A percentile compares a stretch with the other conserved stretches of the same genome.
phyloP scores from a whole-genome alignment of 1,284 basidiomycete genomes.

The Tylopilus orsonianus region DNA sequence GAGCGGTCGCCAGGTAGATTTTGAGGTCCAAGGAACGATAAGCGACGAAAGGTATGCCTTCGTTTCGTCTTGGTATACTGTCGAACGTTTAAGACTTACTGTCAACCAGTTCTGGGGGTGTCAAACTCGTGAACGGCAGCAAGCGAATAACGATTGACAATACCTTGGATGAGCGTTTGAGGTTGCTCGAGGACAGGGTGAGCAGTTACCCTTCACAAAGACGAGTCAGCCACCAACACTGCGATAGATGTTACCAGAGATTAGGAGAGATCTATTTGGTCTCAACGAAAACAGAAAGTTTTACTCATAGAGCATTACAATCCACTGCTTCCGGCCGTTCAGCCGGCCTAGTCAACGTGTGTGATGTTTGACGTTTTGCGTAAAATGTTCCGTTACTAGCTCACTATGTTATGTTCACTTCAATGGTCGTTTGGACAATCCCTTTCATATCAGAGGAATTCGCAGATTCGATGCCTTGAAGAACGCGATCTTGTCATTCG shows the following conservation, averaged over 20 bases:
- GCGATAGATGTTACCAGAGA: slow-evolving; percentile 86
- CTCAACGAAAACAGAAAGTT: slow-evolving; percentile 86
- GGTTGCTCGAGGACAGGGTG: slow-evolving; percentile 86
- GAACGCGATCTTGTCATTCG: not conserved
- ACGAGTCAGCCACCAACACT: not conserved
- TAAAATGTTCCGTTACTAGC: not conserved
- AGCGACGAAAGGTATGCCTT: slow-evolving; percentile 67
- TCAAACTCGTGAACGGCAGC: slow-evolving; percentile 72
- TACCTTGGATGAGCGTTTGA: slow-evolving; percentile 85
- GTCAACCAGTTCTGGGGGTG: slow-evolving; percentile 66
- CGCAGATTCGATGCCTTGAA: not conserved
- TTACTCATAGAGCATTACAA: slow-evolving; percentile 46
- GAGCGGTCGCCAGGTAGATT: slow-evolving; percentile 68
- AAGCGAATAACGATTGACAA: slow-evolving; percentile 88
- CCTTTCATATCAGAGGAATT: not conserved
- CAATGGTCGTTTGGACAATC: not conserved
- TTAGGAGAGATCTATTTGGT: slow-evolving; percentile 83
- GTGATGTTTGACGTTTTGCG: not conserved
- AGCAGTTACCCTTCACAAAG: slow-evolving; percentile 28
- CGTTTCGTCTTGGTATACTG: slow-evolving; percentile 2
- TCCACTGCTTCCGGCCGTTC: not conserved
- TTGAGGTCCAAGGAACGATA: slow-evolving; percentile 67
- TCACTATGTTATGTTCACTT: not conserved
- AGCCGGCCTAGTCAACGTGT: not conserved
- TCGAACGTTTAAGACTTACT: not conserved